Evolutionary conservation across 805 yeast species (phyloP).

Genomic region (Candida mattraensis): DNA sequence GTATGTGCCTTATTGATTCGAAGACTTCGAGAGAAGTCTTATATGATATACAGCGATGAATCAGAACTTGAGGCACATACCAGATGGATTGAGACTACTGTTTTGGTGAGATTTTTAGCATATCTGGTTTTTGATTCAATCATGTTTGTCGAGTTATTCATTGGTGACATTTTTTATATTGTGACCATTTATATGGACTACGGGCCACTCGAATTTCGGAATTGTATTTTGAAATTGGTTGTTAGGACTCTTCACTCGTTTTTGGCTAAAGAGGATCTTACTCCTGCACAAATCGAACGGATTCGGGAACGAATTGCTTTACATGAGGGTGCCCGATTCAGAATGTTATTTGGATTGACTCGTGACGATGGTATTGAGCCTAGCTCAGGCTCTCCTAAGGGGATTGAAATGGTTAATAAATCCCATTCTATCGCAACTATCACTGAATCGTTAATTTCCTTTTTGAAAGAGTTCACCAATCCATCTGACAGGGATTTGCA

Average conservation of each 20-base stretch:
- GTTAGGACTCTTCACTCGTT: slow-evolving; percentile 72
- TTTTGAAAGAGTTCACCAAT: slow-evolving; percentile 50
- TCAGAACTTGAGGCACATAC: slow-evolving; percentile 49
- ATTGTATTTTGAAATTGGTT: slow-evolving; percentile 57
- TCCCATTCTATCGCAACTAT: slow-evolving; percentile 55
- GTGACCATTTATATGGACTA: slow-evolving; percentile 60
- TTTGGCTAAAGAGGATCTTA: slow-evolving; percentile 53
- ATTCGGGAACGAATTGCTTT: slow-evolving; percentile 49
- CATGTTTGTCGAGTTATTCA: slow-evolving; percentile 56
- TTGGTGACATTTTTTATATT: slow-evolving; percentile 71
- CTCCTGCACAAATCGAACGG: slow-evolving; percentile 36
- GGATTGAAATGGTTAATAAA: slow-evolving; percentile 38
- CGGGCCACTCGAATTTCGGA: slow-evolving; percentile 55
- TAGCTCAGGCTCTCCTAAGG: slow-evolving; percentile 25
- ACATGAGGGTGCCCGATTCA: slow-evolving; percentile 62
- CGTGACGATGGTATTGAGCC: slow-evolving; percentile 46
- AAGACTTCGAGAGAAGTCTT: slow-evolving; percentile 55
- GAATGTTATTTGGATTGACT: slow-evolving; percentile 67
- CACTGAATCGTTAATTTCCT: slow-evolving; percentile 52
- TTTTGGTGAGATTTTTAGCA: slow-evolving; percentile 61
- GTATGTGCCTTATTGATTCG: slow-evolving; percentile 64
- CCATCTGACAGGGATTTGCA: slow-evolving; percentile 51
- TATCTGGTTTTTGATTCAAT: slow-evolving; percentile 71
- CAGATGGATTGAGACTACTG: slow-evolving; percentile 70
- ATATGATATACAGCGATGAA: slow-evolving; percentile 44